phyloP scores from a whole-genome alignment of 139 green algal genomes.

The Picochlorum sp. region DNA sequence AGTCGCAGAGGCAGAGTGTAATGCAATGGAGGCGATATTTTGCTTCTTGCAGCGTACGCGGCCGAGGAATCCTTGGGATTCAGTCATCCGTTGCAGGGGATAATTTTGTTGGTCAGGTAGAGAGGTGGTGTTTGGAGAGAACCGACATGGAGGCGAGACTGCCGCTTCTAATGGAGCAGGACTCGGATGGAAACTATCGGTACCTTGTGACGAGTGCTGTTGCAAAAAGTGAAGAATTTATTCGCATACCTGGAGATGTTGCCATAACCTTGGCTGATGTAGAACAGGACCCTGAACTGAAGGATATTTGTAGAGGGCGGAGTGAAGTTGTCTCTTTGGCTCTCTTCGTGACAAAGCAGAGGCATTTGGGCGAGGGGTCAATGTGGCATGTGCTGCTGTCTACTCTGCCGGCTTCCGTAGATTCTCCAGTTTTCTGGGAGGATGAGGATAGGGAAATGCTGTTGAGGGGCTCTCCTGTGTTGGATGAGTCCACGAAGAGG shows the following conservation, averaged over 20 bases:
- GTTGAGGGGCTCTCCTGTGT: slow-evolving; percentile 43
- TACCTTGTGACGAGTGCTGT: not conserved
- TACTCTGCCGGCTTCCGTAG: slow-evolving; percentile 19
- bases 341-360: slow-evolving; percentile 79
- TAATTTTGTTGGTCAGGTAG: too few species aligned
- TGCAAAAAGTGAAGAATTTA: not conserved
- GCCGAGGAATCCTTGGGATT: too few species aligned
- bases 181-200: too few species aligned
- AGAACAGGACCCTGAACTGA: slow-evolving; percentile 43
- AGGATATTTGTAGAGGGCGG: slow-evolving; percentile 33
- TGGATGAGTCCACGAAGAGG: slow-evolving; percentile 29
- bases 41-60: too few species aligned
- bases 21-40: too few species aligned
- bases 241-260: slow-evolving; percentile 52
- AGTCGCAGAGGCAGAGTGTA: too few species aligned
- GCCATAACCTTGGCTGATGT: slow-evolving; percentile 72
- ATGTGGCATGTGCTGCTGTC: slow-evolving; percentile 16
- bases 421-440: slow-evolving; percentile 48
- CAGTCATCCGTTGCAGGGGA: too few species aligned
- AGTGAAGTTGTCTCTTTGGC: slow-evolving; percentile 73
- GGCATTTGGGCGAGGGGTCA: slow-evolving; percentile 16
- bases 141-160: too few species aligned
- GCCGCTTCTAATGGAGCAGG: too few species aligned
- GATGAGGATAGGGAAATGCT: slow-evolving; percentile 30
- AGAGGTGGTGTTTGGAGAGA: too few species aligned